phyloP scores from a whole-genome alignment of 1,284 basidiomycete species.

The Violaceomyces palustris region DNA sequence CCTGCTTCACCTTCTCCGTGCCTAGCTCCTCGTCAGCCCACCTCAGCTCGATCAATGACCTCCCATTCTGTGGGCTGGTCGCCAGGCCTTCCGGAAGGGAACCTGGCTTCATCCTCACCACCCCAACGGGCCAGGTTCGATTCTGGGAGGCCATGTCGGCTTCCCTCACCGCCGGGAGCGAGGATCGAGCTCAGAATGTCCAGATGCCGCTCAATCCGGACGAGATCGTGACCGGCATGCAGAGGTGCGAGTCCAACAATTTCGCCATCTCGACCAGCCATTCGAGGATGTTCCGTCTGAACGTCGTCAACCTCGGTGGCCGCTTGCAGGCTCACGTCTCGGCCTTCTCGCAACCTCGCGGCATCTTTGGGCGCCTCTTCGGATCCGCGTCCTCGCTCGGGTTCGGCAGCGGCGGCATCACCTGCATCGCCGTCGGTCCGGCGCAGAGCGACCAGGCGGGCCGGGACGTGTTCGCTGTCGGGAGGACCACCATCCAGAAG shows the following conservation, averaged over 20 bases:
- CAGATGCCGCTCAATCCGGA: slow-evolving; percentile 8
- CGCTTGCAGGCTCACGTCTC: slow-evolving; percentile 26
- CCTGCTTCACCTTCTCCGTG: slow-evolving; percentile 34
- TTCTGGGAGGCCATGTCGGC: slow-evolving; percentile 40
- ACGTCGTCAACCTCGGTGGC: slow-evolving; percentile 27
- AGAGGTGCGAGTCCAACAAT: slow-evolving; percentile 21
- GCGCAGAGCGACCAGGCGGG: slow-evolving; percentile 11
- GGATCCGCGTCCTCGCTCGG: slow-evolving; percentile 24
- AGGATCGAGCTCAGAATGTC: slow-evolving; percentile 21
- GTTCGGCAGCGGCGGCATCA: slow-evolving; percentile 19
- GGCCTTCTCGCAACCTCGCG: slow-evolving; percentile 35
- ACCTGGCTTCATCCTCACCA: slow-evolving; percentile 35
- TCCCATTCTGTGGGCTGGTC: slow-evolving; percentile 21
- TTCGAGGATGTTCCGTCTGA: slow-evolving; percentile 26
- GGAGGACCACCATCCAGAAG: slow-evolving; percentile 36
- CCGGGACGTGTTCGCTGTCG: slow-evolving; percentile 36
- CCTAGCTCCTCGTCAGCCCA: slow-evolving; percentile 17
- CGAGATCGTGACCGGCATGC: slow-evolving; percentile 25
- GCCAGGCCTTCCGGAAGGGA: slow-evolving; percentile 18
- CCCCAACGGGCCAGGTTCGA: slow-evolving; percentile 23
- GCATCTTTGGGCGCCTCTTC: slow-evolving; percentile 43
- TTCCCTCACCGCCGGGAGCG: slow-evolving; percentile 14
- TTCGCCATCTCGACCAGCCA: slow-evolving; percentile 34
- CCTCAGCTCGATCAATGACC: slow-evolving; percentile 16
- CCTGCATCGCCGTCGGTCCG: slow-evolving; percentile 30